phyloP scores from a whole-genome alignment of 2,329 filamentous ascomycete species.

The Boeremia exigua region DNA sequence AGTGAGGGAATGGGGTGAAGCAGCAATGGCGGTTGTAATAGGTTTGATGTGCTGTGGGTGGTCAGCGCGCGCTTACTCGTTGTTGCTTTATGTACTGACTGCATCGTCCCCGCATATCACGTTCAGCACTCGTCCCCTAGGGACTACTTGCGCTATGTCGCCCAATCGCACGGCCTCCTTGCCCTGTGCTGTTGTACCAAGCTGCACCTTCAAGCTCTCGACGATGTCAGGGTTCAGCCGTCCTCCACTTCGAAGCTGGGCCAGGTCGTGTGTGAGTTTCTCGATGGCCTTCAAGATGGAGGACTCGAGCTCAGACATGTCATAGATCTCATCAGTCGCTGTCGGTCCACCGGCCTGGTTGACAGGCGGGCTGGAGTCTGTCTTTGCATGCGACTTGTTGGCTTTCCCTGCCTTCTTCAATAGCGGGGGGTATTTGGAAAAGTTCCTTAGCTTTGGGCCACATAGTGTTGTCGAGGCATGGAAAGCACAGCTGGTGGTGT shows the following conservation, averaged over 20 bases:
- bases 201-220: constrained; percentile 65
- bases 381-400: constrained; percentile 47
- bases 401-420: constrained; percentile 63
- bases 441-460: constrained; percentile 34
- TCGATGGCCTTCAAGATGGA: constrained; percentile 63
- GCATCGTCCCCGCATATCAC: constrained; percentile 70
- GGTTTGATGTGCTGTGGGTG: constrained; percentile 60
- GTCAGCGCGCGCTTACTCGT: background rate
- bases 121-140: constrained; percentile 66
- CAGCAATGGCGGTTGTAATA: constrained; percentile 60
- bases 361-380: constrained; percentile 43
- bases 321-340: constrained; percentile 62
- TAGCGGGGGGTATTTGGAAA: constrained; percentile 52
- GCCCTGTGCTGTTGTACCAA: constrained; percentile 54
- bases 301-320: constrained; percentile 64
- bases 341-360: constrained; percentile 34
- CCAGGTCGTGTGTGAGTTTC: constrained; percentile 65
- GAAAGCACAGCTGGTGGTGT: constrained; percentile 14
- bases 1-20: constrained; percentile 57
- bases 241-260: constrained; percentile 67
- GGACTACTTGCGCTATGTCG: constrained; percentile 71
- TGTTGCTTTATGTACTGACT: constrained; percentile 50
- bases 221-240: constrained; percentile 67
- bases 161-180: constrained; percentile 62
- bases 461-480: constrained; percentile 5